Percentiles rank a stretch among this genome's conserved stretches.
Evolutionary conservation across 1,284 basidiomycete genomes (phyloP).

Genomic region (Dichomitus squalens): DNA sequence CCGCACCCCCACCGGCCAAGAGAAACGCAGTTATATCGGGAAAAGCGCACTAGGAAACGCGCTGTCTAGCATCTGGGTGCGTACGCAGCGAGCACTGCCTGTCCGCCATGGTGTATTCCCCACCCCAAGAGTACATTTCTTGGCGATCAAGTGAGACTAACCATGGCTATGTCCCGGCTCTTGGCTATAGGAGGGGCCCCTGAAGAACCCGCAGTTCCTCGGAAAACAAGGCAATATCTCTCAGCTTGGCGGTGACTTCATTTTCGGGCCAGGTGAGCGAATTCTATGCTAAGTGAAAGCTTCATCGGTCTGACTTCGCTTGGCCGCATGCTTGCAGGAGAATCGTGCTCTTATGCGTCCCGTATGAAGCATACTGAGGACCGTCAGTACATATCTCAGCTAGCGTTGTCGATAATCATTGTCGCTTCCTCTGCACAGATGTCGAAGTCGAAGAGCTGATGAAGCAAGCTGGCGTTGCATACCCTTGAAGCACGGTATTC

Average conservation of each 20-base stretch:
- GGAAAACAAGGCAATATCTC: conserved; percentile 62
- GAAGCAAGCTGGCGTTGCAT: conserved; percentile 31
- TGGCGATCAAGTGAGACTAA: not conserved
- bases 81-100: conserved; percentile 7
- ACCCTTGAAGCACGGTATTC: conserved; percentile 18
- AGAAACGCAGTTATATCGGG: conserved; percentile 50
- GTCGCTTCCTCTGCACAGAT: conserved; percentile 35
- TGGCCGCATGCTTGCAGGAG: conserved; percentile 20
- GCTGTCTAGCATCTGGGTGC: conserved; percentile 51
- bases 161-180: not conserved
- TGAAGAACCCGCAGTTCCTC: conserved; percentile 48
- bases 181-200: conserved; percentile 39
- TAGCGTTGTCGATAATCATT: not conserved
- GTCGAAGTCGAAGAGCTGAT: conserved; percentile 48
- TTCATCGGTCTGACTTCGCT: not conserved
- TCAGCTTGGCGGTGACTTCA: conserved; percentile 65
- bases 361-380: conserved; percentile 66
- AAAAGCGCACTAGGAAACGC: conserved; percentile 35
- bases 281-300: not conserved
- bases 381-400: conserved; percentile 42
- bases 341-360: conserved; percentile 49
- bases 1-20: conserved; percentile 46
- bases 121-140: not conserved
- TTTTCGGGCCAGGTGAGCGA: conserved; percentile 54
- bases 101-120: not conserved